phyloP scores from a whole-genome alignment of 2,329 filamentous ascomycete species.

The Colletotrichum gloeosporioides region DNA sequence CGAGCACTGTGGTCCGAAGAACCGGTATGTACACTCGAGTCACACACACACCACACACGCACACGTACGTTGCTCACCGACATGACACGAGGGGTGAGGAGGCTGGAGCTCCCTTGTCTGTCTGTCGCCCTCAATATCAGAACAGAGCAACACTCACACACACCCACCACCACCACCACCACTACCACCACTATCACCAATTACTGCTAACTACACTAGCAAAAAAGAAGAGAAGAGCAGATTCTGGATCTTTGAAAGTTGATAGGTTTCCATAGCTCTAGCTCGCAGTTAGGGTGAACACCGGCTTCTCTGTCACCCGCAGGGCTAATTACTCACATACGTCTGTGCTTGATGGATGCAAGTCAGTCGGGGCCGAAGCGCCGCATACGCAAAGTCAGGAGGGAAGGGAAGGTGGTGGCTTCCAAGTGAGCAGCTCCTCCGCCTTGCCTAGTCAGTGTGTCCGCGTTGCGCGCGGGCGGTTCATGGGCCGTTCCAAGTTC shows the following conservation, averaged over 20 bases:
- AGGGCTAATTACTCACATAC: conserved; percentile 7
- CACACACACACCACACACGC: neutral
- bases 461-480: neutral
- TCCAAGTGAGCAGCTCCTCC: neutral
- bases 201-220: neutral
- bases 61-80: neutral
- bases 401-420: neutral
- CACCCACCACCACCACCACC: neutral
- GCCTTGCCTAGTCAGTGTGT: neutral
- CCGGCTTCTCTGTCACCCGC: neutral
- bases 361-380: neutral
- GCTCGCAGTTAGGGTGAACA: neutral
- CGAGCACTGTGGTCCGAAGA: conserved; percentile 16
- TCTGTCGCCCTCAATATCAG: neutral
- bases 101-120: neutral
- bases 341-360: conserved; percentile 19
- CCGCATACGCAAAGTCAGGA: neutral
- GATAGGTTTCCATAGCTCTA: neutral
- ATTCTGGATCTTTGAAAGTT: neutral
- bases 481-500: neutral
- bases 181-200: neutral
- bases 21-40: conserved; percentile 3
- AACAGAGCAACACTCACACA: neutral
- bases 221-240: neutral
- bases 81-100: neutral